Evolutionary conservation across 163 green algal genomes (phyloP).

Genomic region (Chlorella variabilis): DNA sequence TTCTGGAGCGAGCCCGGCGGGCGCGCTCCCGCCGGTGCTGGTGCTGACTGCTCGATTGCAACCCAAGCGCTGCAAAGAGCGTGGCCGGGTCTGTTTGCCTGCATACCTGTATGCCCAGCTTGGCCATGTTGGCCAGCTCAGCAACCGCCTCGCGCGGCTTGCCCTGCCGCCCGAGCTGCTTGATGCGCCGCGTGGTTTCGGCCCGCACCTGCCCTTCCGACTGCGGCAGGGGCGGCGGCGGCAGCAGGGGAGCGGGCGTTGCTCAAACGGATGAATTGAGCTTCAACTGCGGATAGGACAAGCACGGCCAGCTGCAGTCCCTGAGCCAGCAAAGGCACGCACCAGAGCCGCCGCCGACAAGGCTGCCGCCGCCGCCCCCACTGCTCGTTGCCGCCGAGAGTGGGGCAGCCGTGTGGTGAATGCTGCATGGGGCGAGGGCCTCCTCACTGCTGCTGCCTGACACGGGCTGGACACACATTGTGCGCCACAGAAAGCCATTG

Average conservation of each 20-base stretch:
- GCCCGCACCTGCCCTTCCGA: conserved; percentile 35
- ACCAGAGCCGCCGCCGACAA: conserved; percentile 10
- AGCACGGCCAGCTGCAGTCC: not conserved
- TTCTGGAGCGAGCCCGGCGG: too few relatives aligned
- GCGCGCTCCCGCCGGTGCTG: too few relatives aligned
- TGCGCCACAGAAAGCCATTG: too few relatives aligned
- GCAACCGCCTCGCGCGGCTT: conserved; percentile 73
- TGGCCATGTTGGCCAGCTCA: conserved; percentile 73
- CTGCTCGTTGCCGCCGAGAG: not conserved
- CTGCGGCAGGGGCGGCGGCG: not conserved
- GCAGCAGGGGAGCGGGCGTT: too few relatives aligned
- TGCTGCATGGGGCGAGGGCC: not conserved
- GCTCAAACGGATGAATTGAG: too few relatives aligned
- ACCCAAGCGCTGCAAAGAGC: too few relatives aligned
- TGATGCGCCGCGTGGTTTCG: conserved; percentile 70
- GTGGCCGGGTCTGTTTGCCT: too few relatives aligned
- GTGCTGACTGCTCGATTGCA: too few relatives aligned
- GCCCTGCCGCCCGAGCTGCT: conserved; percentile 61
- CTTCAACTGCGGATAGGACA: not conserved
- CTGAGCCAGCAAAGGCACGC: not conserved
- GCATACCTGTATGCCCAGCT: too few relatives aligned
- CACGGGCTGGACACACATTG: not conserved
- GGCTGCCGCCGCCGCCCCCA: not conserved
- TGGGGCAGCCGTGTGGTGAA: not conserved
- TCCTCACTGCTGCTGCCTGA: not conserved